These are phyloP conservation scores for Skeletonema marinoi DNA, from an alignment of 108 stramenopile species.

Conservation along the genomic window DNA sequence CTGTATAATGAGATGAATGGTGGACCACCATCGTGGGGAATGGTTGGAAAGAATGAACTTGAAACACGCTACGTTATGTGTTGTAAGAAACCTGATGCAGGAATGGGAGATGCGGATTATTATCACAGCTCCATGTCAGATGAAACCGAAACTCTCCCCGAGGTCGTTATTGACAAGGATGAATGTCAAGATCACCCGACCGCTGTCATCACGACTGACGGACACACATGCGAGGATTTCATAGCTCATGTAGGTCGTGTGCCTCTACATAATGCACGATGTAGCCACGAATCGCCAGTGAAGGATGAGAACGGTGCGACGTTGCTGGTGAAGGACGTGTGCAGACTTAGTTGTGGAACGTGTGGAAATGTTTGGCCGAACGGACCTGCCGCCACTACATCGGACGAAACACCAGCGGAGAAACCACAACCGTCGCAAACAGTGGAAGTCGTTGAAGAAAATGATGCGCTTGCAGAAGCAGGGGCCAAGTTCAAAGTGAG, in stretches of 20 bases:
- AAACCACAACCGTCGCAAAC: neutral
- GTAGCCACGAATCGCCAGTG: neutral
- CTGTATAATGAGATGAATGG: neutral
- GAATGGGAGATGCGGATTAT: neutral
- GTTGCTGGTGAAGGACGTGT: neutral
- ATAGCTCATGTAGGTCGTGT: neutral
- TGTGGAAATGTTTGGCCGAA: neutral
- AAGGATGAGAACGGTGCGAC: slow-evolving; percentile 2
- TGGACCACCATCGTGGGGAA: neutral
- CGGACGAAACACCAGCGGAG: too few relatives aligned
- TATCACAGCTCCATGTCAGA: neutral
- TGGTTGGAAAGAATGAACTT: neutral
- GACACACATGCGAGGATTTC: neutral
- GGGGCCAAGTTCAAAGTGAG: neutral
- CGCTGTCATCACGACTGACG: neutral
- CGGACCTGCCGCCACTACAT: neutral
- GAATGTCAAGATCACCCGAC: neutral
- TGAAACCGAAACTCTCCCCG: neutral
- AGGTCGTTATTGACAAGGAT: neutral
- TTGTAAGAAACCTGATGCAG: neutral
- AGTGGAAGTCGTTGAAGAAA: slow-evolving; percentile 1
- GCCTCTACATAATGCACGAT: neutral
- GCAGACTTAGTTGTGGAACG: neutral
- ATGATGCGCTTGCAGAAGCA: neutral
- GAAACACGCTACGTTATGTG: neutral